Percentiles rank a stretch among this genome's conserved stretches.
phyloP scores from a whole-genome alignment of 768 basidiomycete genomes.

The Sporobolomyces pararoseus region DNA sequence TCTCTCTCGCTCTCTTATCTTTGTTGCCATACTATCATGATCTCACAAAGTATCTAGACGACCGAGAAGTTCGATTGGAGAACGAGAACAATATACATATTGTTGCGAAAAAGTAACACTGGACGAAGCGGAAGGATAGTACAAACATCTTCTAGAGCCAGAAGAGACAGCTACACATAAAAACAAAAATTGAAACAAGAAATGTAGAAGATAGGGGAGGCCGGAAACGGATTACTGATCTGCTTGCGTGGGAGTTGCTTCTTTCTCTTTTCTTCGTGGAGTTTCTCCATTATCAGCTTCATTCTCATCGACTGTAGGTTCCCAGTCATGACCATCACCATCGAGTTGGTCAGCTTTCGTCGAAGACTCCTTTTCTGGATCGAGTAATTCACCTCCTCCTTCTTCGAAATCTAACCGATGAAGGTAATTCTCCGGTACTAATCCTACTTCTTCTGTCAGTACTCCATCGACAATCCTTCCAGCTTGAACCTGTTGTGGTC shows the following conservation, averaged over 20 bases:
- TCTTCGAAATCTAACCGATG: constrained; percentile 17
- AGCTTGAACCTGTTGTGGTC: constrained; percentile 41
- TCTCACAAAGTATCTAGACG: no score
- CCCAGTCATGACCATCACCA: no score
- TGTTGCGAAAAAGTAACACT: not conserved
- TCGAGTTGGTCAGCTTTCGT: not conserved
- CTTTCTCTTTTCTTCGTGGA: not conserved
- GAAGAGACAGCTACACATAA: no score
- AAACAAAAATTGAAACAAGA: no score
- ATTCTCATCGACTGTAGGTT: not conserved
- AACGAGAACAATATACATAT: no score
- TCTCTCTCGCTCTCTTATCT: no score
- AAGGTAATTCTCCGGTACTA: constrained; percentile 41
- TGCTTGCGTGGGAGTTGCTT: not conserved
- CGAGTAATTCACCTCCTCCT: not conserved
- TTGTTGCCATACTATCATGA: no score
- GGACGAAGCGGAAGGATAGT: not conserved
- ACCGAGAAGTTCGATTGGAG: no score
- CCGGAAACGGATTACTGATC: no score
- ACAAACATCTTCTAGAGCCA: no score
- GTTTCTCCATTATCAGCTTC: not conserved
- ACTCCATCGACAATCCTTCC: constrained; percentile 19
- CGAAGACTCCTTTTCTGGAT: not conserved
- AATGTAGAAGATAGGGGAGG: no score
- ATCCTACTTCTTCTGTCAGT: constrained; percentile 28